Base-by-base conservation (phyloP, 306 rosid species). In the barrel medic (Medicago truncatula) region DNA sequence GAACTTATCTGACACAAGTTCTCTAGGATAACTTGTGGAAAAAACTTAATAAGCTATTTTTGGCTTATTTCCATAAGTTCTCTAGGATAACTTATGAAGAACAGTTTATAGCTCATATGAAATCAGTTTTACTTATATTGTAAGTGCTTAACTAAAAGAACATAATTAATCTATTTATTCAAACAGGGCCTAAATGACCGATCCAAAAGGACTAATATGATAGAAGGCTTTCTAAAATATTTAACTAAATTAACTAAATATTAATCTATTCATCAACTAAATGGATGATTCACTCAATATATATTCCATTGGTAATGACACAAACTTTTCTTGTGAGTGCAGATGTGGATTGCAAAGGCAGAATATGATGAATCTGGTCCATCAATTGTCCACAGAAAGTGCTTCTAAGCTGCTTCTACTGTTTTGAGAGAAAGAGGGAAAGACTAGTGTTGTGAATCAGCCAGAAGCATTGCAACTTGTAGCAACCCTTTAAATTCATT, bases 271-370 rank as follows among this genome's bases (percentile, higher is more conserved):
- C 2, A 49, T 4, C 0, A 9, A 49, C 8, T 49, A 49, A 50
- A 50, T 7, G 5, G n/a, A 46, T 46, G 52, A 46, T 46, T 46
- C 11, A 34, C 6, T 47, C n/a, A 47, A 47, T 15, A 28, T 60
- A 23, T 46, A 50, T 54, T 47, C 9, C 9, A 43, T 63, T 39
- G 5, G 64, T 81, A 68, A 75, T 49, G 46, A 18, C n/a, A 46
- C 18, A 54, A 46, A 57, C 16, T 15, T 41, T 10, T 7, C 2
- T 62, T 28, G 38, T 73, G 85, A 63, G 62, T 83, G 82, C 96
- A 95, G 98, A 95, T 95, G 98, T 95, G 98, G 98, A 95, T 95
- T 78, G 93, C 98, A 20, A 95, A 95, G 88, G 96, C 95, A 7
- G 98, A 95, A 86, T 95, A 95, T 57, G 98, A 95, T 7, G 98